Evolutionary conservation across 176 grass and related monocot species (phyloP), one percentile per base, ranked within the genome.

Genomic region (Ensete ventricosum): DNA sequence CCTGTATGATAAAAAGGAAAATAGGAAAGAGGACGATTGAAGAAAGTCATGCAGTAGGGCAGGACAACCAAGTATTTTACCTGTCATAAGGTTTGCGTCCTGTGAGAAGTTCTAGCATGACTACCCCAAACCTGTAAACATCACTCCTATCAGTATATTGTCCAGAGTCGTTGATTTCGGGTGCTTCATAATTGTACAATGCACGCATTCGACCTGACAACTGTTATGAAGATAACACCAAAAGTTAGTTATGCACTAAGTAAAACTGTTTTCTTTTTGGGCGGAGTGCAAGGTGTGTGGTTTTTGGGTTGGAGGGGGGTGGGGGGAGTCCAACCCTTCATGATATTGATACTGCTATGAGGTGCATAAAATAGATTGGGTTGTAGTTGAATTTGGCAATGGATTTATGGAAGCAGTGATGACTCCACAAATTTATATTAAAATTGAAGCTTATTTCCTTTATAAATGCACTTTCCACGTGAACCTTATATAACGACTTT

Each of bases 41-140:
- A 64, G 16, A 68, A 29, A 73, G 49, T 26, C 54, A 81, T 54
- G 27, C 14, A 71, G 50, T 54, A 8, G 52, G 72, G 65, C 50
- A 51, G 9, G 54, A 55, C 68, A 63, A 25, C 8, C 43, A 52
- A 55, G 21, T 67, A 78, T 67, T 83, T 83, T 85, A 91, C 95
- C 88, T 87, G 34, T 99, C 88, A 76, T 94, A 94, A 67, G 95
- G 95, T 75, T 91, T 87, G 21, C 91, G 90, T 16, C 95, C 95
- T 19, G 90, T 99, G 55, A 99, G 88, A 90, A 99, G 91, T 75
- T 94, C 95, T 79, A 99, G 80, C 90, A 99, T 99, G 73, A 99
- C 86, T 26, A 99, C 88, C 6, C 91, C 95, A 71, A 99, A 99
- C 79, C 90, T 99, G 69, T 91, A 94, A 76, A 99, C 88, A 43